Conservation (phyloP, 2,329 filamentous ascomycete genomes). For the Furcasterigmium furcatum region DNA sequence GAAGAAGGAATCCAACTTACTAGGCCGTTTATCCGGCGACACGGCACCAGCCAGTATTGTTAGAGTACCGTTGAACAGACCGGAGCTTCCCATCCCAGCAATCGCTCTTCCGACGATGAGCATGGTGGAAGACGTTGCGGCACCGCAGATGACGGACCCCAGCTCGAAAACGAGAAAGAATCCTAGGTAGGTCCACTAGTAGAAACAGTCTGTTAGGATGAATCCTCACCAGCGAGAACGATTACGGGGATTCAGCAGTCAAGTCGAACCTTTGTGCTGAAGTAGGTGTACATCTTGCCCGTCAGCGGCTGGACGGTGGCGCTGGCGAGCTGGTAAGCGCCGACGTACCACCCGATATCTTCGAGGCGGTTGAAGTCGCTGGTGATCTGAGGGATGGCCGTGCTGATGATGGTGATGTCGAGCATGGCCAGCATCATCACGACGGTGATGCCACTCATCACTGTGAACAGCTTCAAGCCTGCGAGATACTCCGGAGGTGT, state of each 20-base stretch:
- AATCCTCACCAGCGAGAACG: not conserved
- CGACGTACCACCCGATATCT: conserved; percentile 56
- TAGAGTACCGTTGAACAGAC: conserved; percentile 32
- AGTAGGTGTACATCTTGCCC: conserved; percentile 46
- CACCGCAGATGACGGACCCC: conserved; percentile 44
- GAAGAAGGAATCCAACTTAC: conserved; percentile 1
- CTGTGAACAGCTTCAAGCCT: too few species aligned
- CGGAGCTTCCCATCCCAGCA: conserved; percentile 42
- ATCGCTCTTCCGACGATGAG: conserved; percentile 48
- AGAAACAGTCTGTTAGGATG: not conserved
- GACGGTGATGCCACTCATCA: too few species aligned
- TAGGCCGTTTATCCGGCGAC: conserved; percentile 21
- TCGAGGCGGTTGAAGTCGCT: conserved; percentile 44
- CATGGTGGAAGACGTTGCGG: conserved; percentile 38
- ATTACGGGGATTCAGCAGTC: too few species aligned
- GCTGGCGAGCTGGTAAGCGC: conserved; percentile 35
- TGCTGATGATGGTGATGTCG: conserved; percentile 51
- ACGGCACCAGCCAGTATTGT: conserved; percentile 26
- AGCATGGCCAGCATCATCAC: conserved; percentile 24
- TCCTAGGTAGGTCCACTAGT: conserved; percentile 21
- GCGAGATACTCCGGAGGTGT: too few species aligned
- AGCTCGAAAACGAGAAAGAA: conserved; percentile 27
- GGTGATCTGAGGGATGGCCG: conserved; percentile 47
- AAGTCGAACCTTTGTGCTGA: conserved; percentile 26
- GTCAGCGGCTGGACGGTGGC: conserved; percentile 47